Conservation (phyloP, 2,329 filamentous ascomycete genomes). For the Clarireedia hainanense region DNA sequence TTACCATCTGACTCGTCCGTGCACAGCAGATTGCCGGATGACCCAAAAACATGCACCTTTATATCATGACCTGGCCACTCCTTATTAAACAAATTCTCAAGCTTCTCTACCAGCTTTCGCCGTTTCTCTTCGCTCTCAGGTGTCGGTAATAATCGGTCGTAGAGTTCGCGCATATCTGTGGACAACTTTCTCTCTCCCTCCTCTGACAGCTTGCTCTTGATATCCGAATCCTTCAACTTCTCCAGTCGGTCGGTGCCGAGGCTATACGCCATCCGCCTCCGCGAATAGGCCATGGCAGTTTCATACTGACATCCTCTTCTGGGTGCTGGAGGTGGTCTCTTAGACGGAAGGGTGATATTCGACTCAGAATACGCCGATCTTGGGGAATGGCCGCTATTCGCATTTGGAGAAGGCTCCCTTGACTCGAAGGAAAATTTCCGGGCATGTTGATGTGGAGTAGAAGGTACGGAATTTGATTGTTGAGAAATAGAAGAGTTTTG, state of each 20-base stretch:
- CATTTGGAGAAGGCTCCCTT: slow-evolving; percentile 71
- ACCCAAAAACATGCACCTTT: slow-evolving; percentile 91
- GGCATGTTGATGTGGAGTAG: slow-evolving; percentile 84
- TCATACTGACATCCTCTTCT: slow-evolving; percentile 75
- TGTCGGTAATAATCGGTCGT: slow-evolving; percentile 76
- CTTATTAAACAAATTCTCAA: slow-evolving; percentile 80
- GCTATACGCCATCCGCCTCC: slow-evolving; percentile 85
- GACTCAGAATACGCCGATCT: slow-evolving; percentile 87
- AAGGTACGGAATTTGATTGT: slow-evolving; percentile 85
- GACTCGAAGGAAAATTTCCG: slow-evolving; percentile 76
- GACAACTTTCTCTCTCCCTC: slow-evolving; percentile 70
- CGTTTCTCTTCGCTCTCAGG: slow-evolving; percentile 69
- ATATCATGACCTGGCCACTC: slow-evolving; percentile 91
- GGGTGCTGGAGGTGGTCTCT: slow-evolving; percentile 54
- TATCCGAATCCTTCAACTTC: slow-evolving; percentile 60
- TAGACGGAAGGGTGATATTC: slow-evolving; percentile 62
- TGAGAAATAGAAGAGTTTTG: slow-evolving; percentile 44
- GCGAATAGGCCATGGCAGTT: slow-evolving; percentile 71
- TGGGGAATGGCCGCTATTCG: slow-evolving; percentile 72
- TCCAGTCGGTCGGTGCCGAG: slow-evolving; percentile 74
- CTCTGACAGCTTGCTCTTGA: slow-evolving; percentile 61
- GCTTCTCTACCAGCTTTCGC: slow-evolving; percentile 70
- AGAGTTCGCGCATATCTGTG: slow-evolving; percentile 77
- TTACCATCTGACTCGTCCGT: slow-evolving; percentile 93
- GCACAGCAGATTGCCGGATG: slow-evolving; percentile 88